Conservation (phyloP, 1,139 yeast species). For the Zygosaccharomyces sapae region DNA sequence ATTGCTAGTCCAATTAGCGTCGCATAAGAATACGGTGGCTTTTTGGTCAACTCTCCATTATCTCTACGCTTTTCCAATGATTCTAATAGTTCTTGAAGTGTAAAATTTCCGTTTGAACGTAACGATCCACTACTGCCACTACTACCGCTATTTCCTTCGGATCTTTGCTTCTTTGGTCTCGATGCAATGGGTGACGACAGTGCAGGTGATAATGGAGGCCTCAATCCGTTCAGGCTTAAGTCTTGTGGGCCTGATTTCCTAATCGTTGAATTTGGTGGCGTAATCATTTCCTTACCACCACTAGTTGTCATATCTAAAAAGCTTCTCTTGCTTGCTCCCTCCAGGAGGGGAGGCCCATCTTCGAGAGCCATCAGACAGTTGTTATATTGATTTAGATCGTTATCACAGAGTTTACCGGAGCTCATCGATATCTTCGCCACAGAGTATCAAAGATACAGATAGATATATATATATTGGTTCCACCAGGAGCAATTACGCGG, state of each 20-base stretch:
- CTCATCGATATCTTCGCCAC: not conserved
- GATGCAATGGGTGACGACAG: slow-evolving; percentile 42
- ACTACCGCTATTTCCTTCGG: slow-evolving; percentile 8
- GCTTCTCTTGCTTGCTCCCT: slow-evolving; percentile 3
- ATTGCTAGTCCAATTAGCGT: slow-evolving; percentile 92
- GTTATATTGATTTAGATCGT: not conserved
- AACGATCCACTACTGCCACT: slow-evolving; percentile 4
- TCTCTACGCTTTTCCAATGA: slow-evolving; percentile 24
- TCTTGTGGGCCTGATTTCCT: slow-evolving; percentile 11
- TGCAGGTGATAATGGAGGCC: slow-evolving; percentile 44
- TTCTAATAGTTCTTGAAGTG: slow-evolving; percentile 22
- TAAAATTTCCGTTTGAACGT: slow-evolving; percentile 24
- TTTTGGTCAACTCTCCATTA: slow-evolving; percentile 38
- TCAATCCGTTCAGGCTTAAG: slow-evolving; percentile 2
- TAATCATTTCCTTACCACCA: slow-evolving; percentile 18
- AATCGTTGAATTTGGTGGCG: slow-evolving; percentile 27
- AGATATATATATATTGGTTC: not conserved
- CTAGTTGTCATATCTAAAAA: slow-evolving; percentile 2
- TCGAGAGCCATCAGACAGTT: slow-evolving; percentile 1
- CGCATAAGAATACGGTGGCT: slow-evolving; percentile 95
- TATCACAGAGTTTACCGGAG: not conserved
- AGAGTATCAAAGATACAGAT: not conserved
- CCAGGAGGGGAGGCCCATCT: slow-evolving; percentile 2
- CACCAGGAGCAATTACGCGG: not conserved
- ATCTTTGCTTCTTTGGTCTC: slow-evolving; percentile 21